Conservation (phyloP, 2,329 filamentous ascomycete genomes). For the Diaporthe amygdali region DNA sequence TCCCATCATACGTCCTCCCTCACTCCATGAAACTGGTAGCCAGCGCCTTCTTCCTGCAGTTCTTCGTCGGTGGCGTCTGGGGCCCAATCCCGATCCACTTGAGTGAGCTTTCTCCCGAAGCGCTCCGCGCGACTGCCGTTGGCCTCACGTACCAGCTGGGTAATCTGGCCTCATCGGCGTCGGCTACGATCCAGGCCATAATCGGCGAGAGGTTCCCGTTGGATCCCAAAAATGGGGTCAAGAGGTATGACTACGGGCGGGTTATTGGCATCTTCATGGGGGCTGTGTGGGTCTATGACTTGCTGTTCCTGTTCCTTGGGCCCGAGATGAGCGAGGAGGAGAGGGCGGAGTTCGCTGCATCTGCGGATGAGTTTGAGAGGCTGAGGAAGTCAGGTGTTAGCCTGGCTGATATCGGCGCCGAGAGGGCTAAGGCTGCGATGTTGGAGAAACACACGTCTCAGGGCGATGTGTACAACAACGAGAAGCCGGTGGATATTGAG, state of each 20-base stretch:
- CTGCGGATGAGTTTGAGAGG: background rate
- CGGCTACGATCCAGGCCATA: slow-evolving; percentile 75
- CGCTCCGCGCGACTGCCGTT: slow-evolving; percentile 75
- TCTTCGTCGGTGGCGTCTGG: slow-evolving; percentile 79
- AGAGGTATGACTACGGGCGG: slow-evolving; percentile 75
- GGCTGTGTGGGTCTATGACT: slow-evolving; percentile 71
- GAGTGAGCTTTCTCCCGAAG: slow-evolving; percentile 75
- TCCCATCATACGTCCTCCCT: slow-evolving; percentile 83
- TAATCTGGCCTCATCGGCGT: slow-evolving; percentile 74
- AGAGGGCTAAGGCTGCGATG: background rate
- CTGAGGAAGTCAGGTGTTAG: background rate
- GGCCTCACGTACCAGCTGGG: slow-evolving; percentile 78
- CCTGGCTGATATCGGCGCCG: background rate
- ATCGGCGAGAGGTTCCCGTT: slow-evolving; percentile 79
- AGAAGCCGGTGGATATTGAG: background rate
- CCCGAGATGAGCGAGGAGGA: slow-evolving; percentile 48
- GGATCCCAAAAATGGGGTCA: slow-evolving; percentile 52
- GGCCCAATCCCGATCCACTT: slow-evolving; percentile 76
- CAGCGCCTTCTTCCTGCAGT: slow-evolving; percentile 83
- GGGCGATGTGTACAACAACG: background rate
- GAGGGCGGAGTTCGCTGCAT: background rate
- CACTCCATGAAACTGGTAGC: slow-evolving; percentile 69
- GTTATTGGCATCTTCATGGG: slow-evolving; percentile 93
- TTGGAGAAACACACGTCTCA: background rate
- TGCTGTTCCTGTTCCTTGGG: slow-evolving; percentile 66